phyloP scores from a whole-genome alignment of 192 early-diverging fungal genomes.

The Backusella morwellensis region DNA sequence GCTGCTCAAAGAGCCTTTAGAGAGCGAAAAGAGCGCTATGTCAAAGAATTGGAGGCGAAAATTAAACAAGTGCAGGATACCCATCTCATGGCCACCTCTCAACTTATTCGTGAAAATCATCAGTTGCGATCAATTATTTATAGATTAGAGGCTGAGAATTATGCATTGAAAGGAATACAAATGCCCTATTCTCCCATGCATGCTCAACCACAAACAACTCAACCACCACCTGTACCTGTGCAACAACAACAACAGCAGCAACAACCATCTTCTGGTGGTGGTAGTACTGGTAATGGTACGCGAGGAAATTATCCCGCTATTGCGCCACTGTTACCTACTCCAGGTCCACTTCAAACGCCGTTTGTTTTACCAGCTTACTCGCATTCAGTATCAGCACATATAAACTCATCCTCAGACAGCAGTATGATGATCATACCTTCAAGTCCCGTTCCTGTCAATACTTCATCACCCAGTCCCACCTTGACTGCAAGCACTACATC shows the following conservation, averaged over 20 bases:
- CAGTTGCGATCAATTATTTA: conserved; percentile 48
- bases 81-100: conserved; percentile 41
- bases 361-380: conserved; percentile 1
- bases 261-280: not conserved
- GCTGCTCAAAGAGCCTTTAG: conserved; percentile 44
- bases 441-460: not conserved
- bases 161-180: conserved; percentile 46
- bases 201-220: not conserved
- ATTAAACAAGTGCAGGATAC: conserved; percentile 67
- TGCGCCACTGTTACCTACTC: conserved; percentile 1
- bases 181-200: not conserved
- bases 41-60: conserved; percentile 74
- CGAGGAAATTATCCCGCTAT: conserved; percentile 6
- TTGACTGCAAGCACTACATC: not conserved
- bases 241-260: not conserved
- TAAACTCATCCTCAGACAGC: not conserved
- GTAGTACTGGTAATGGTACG: not conserved
- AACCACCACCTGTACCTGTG: not conserved
- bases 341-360: not conserved
- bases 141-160: conserved; percentile 56
- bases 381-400: not conserved
- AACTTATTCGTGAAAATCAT: conserved; percentile 51
- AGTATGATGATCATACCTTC: conserved; percentile 1
- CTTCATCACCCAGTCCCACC: not conserved
- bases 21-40: conserved; percentile 84